Percentiles rank a stretch among this genome's conserved stretches.
Conservation (phyloP, 2,329 filamentous ascomycete genomes). For the Xylaria arbuscula region DNA sequence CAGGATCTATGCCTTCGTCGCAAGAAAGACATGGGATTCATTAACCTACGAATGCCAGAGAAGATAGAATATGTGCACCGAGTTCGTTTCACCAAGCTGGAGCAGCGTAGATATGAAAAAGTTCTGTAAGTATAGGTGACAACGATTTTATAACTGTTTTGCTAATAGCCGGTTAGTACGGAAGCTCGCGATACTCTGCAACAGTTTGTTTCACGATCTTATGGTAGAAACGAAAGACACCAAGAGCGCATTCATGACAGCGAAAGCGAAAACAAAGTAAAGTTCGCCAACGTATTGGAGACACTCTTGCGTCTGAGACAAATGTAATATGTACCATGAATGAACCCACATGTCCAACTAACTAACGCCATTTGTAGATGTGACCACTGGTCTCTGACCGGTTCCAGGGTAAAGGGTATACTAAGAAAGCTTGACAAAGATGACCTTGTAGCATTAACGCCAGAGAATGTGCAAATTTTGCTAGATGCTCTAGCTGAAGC, state of each 20-base stretch:
- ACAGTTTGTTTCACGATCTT: conserved; percentile 58
- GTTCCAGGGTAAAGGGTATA: conserved; percentile 77
- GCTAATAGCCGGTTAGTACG: conserved; percentile 57
- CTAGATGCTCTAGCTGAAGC: conserved; percentile 80
- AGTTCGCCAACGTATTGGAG: conserved; percentile 82
- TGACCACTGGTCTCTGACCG: conserved; percentile 88
- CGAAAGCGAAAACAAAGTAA: conserved; percentile 55
- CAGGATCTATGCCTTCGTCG: conserved; percentile 82
- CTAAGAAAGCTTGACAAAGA: conserved; percentile 75
- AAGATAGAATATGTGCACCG: conserved; percentile 82
- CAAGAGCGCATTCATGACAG: conserved; percentile 52
- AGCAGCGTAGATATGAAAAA: conserved; percentile 80
- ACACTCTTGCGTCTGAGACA: conserved; percentile 85
- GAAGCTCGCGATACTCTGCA: conserved; percentile 80
- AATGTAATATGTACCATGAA: conserved; percentile 56
- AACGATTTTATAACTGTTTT: neutral
- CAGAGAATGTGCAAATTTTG: conserved; percentile 76
- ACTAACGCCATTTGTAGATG: conserved; percentile 61
- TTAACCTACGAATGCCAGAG: conserved; percentile 81
- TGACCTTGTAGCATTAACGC: conserved; percentile 74
- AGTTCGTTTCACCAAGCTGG: conserved; percentile 77
- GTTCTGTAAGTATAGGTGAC: conserved; percentile 62
- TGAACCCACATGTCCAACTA: neutral
- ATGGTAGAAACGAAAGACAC: conserved; percentile 47
- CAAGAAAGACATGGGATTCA: conserved; percentile 88